A percentile compares a stretch with the other conserved stretches of the same genome.
Evolutionary conservation across 2,329 filamentous ascomycete species (phyloP).

Genomic region (Pseudocercospora eumusae): DNA sequence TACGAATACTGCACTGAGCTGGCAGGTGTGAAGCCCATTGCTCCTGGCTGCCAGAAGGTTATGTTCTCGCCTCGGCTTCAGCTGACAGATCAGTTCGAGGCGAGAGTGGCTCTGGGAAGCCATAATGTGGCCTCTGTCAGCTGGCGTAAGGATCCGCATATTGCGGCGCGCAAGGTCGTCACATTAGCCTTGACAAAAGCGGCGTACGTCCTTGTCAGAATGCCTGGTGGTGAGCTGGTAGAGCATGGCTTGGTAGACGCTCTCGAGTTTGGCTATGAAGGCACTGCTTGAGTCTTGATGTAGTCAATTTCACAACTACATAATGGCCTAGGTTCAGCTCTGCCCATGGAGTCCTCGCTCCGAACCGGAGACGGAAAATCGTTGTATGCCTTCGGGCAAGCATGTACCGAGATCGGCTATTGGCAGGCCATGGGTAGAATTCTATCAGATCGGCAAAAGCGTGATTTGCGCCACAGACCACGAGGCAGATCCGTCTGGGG

Average conservation of each 20-base stretch:
- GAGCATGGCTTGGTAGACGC: constrained; percentile 10
- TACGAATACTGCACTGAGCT: constrained; percentile 48
- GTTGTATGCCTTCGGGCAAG: background rate
- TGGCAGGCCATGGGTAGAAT: background rate
- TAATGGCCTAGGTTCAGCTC: background rate
- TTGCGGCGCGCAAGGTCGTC: background rate
- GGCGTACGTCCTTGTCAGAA: background rate
- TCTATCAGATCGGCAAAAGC: background rate
- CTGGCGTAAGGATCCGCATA: constrained; percentile 1
- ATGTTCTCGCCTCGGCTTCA: constrained; percentile 37
- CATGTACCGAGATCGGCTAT: background rate
- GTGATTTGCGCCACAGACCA: background rate
- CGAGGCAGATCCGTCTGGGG: constrained; percentile 3
- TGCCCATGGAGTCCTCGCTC: background rate
- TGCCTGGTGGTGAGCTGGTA: background rate
- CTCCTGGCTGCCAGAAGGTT: constrained; percentile 29
- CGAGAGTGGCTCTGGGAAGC: constrained; percentile 33
- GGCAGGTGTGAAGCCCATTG: constrained; percentile 32
- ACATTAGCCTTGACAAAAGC: background rate
- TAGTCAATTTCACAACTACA: no score
- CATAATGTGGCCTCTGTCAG: constrained; percentile 24
- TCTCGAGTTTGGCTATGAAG: constrained; percentile 8
- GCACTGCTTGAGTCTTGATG: background rate
- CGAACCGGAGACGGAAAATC: background rate
- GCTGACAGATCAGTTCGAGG: constrained; percentile 30